A percentile compares a stretch with the other conserved stretches of the same genome.
Conservation (phyloP, 352 stramenopile species). For the Peronospora destructor region DNA sequence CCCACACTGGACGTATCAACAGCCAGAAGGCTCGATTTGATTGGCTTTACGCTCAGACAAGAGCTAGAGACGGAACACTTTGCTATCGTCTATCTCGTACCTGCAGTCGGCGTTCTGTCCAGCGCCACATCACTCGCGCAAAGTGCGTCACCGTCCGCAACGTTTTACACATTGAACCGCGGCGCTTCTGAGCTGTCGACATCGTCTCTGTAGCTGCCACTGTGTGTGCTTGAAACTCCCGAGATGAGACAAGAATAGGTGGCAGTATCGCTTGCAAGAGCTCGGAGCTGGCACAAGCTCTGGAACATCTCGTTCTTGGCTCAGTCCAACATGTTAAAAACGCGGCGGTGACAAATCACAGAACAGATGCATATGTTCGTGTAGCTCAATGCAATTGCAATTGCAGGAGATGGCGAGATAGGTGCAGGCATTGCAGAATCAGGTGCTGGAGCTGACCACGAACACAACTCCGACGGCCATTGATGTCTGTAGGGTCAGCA, state of each 20-base stretch:
- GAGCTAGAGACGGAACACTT: slow-evolving; percentile 57
- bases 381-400: slow-evolving; percentile 34
- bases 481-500: slow-evolving; percentile 13
- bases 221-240: background rate
- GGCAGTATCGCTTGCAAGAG: slow-evolving; percentile 54
- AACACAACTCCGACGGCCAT: slow-evolving; percentile 13
- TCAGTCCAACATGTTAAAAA: slow-evolving; percentile 17
- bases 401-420: slow-evolving; percentile 49
- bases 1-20: too few relatives aligned
- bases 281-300: slow-evolving; percentile 47
- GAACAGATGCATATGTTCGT: slow-evolving; percentile 29
- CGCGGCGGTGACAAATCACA: slow-evolving; percentile 9
- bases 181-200: slow-evolving; percentile 10
- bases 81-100: slow-evolving; percentile 66
- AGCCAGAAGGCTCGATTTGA: too few relatives aligned
- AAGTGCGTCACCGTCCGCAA: background rate
- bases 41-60: too few relatives aligned
- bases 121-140: slow-evolving; percentile 10
- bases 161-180: slow-evolving; percentile 14
- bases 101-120: slow-evolving; percentile 32
- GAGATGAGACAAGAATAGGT: slow-evolving; percentile 19
- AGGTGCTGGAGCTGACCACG: slow-evolving; percentile 33
- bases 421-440: slow-evolving; percentile 41
- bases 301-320: slow-evolving; percentile 46
- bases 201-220: slow-evolving; percentile 4